Evolutionary conservation across 2,329 filamentous ascomycete genomes (phyloP).

Genomic region (Colletotrichum euphorbiae): DNA sequence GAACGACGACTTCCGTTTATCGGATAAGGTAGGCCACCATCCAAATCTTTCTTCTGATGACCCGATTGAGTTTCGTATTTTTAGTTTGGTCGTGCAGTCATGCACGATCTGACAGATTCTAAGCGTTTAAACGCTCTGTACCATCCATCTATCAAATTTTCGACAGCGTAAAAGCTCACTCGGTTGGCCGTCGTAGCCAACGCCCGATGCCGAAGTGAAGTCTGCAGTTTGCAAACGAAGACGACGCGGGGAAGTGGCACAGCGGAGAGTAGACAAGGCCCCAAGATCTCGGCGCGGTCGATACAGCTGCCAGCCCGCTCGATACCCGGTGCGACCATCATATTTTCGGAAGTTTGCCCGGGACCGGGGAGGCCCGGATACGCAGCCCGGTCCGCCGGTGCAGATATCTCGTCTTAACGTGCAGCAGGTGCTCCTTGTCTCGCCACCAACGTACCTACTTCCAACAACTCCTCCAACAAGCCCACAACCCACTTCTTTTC

Average conservation of each 20-base stretch:
- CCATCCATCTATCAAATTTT: too few relatives aligned
- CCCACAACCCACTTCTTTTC: neutral
- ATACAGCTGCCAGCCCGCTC: neutral
- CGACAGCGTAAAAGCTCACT: too few relatives aligned
- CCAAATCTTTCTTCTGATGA: too few relatives aligned
- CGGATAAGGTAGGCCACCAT: too few relatives aligned
- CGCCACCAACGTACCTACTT: neutral
- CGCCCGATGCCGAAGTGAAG: neutral
- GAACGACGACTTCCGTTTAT: too few relatives aligned
- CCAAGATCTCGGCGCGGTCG: neutral
- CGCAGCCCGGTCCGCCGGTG: neutral
- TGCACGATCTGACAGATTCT: too few relatives aligned
- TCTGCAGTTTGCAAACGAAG: conserved; percentile 1
- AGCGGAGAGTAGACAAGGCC: neutral
- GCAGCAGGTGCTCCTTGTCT: neutral
- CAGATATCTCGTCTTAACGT: neutral
- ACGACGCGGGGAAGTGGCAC: conserved; percentile 22
- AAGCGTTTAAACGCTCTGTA: too few relatives aligned
- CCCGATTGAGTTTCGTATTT: too few relatives aligned
- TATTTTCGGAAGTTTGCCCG: conserved; percentile 6
- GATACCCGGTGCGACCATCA: neutral
- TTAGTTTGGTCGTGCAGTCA: too few relatives aligned
- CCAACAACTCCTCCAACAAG: neutral
- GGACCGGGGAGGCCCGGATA: neutral
- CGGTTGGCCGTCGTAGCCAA: too few relatives aligned